phyloP scores from a whole-genome alignment of 768 basidiomycete species.

The Porphyrellus cyaneotinctus region DNA sequence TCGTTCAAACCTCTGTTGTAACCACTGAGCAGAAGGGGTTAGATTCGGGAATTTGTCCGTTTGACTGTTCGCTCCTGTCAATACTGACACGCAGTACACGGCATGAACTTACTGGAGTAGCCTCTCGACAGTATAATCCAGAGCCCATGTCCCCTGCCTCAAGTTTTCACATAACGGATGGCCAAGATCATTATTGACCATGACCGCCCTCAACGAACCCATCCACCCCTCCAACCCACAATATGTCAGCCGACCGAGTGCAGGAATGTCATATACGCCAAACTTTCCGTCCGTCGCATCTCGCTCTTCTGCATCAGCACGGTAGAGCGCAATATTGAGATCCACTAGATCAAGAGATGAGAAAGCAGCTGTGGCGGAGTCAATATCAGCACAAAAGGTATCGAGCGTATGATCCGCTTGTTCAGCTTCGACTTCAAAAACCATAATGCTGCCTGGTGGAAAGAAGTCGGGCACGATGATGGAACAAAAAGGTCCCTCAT shows the following conservation, averaged over 20 bases:
- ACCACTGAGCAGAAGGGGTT: slow-evolving; percentile 71
- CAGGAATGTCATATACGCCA: slow-evolving; percentile 81
- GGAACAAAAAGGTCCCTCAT: slow-evolving; percentile 68
- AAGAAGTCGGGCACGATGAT: slow-evolving; percentile 83
- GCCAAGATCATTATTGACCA: slow-evolving; percentile 88
- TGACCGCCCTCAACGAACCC: slow-evolving; percentile 78
- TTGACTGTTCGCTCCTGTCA: slow-evolving; percentile 43
- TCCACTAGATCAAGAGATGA: slow-evolving; percentile 75
- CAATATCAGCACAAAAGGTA: slow-evolving; percentile 63
- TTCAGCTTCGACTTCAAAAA: slow-evolving; percentile 84
- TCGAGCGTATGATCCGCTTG: slow-evolving; percentile 71
- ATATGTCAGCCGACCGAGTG: slow-evolving; percentile 71
- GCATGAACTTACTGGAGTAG: slow-evolving; percentile 56
- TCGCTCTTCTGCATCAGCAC: slow-evolving; percentile 86
- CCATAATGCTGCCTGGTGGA: slow-evolving; percentile 93
- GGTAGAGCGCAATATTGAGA: slow-evolving; percentile 82
- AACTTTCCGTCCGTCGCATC: slow-evolving; percentile 81
- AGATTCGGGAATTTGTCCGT: slow-evolving; percentile 62
- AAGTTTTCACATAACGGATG: slow-evolving; percentile 87
- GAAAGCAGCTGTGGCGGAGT: slow-evolving; percentile 72
- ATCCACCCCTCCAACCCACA: slow-evolving; percentile 99
- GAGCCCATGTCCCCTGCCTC: slow-evolving; percentile 84
- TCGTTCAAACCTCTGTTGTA: slow-evolving; percentile 81
- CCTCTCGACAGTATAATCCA: slow-evolving; percentile 79
- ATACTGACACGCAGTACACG: slow-evolving; percentile 5